Evolutionary conservation across 768 basidiomycete species (phyloP), one percentile per base, ranked within the genome.

Genomic region (Pleurotus sapidus): DNA sequence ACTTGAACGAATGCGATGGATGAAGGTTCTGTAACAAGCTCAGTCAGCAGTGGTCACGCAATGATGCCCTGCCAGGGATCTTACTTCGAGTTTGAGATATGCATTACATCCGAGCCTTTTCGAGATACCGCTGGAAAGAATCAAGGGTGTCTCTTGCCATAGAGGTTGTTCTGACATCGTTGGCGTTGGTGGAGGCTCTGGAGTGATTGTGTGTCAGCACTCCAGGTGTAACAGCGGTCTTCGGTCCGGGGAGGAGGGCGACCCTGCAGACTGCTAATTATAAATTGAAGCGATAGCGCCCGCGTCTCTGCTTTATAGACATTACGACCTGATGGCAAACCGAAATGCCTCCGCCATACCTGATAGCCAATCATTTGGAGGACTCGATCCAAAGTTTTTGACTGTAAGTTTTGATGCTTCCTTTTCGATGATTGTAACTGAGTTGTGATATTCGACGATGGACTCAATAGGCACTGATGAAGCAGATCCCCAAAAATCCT

Each of bases 1-100:
- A 86, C 66, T 93, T 92, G 82, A 89, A 92, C 2, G 89, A 91
- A 60, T 87, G 78, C 0, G 83, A 80, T 0, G 85, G 86, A 57
- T 92, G 90, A 1, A 91, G 72, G 59, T 81, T 88, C 90, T 91
- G 66, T 7, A 34, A 46, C 38, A 56, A 42, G 18, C 37, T 63
- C 7, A 40, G 57, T 47, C n/a, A 40, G 15, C 20, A 46, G 50
- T 54, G 15, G 25, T 59, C 37, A 37, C 20, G 43, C 12, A 40
- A 14, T 43, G 30, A n/a, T 7, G 6, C 17, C 5, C 3, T 27
- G 12, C 9, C 34, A 11, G 23, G 18, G 34, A 1, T 54, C 74
- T 63, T 57, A 88, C 88, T 74, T 92, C 89, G 11, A 91, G 78
- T 63, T 92, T 91, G 55, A 91, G 78, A 69, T 86, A 87, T 1